Evolutionary conservation across 345 rosid species (phyloP), one percentile per base, ranked within the genome.

Genomic region (Punica granatum): DNA sequence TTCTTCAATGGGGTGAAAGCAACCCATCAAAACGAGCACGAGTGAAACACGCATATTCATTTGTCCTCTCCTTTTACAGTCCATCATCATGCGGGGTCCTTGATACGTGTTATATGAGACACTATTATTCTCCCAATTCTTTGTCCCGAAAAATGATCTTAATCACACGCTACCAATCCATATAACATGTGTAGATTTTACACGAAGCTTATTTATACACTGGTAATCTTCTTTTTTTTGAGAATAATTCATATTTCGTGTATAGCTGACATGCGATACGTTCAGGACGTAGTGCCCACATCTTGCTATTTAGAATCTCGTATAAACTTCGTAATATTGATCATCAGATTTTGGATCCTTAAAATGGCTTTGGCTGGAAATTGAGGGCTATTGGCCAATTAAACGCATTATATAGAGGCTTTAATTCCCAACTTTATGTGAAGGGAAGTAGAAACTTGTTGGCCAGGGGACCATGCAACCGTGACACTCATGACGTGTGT

Each of bases 1-100:
- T 44, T 16, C 19, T 10, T 16, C 3, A 44, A 13, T 44, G 21
- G 49, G 49, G 19, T 36, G 66, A 63, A 23, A 34, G 28, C 46
- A 34, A 36, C 66, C 44, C 43, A 36, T 63, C 66, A 7, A 59
- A 36, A 35, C 42, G 13, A 61, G 10, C 64, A 60, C 64, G 64
- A 60, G 25, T 28, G n/a, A 60, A 25, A 60, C 25, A 32, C 65
- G 9, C 65, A 34, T 33, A 61, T 61, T 61, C 42, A 61, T 33
- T 7, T 34, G 15, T 61, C 41, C 43, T 36, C 65, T 33, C 18
- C 35, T n/a, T 16, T 33, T 61, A 18, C 43, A 33, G 23, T 33
- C 65, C 65, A 61, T 34, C 56, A 49, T 7, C 56, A 49, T 49
- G 6, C 5, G 6, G 41, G 41, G 41, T 37, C 41, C 11, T 37